Evolutionary conservation across 306 rosid species (phyloP).

Genomic region (Vigna mungo): DNA sequence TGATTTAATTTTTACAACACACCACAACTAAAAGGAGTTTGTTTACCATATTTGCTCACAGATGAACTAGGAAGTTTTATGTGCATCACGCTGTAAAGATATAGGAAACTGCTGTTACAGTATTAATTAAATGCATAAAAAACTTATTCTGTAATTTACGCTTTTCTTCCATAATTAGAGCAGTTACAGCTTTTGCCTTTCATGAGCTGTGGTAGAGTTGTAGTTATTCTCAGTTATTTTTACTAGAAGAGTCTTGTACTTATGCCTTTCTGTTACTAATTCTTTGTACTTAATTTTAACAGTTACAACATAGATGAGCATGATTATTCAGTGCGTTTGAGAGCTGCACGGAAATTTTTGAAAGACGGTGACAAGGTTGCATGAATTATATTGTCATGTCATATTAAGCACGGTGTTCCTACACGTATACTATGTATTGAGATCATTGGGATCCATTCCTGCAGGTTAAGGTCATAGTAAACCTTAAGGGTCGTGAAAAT

Average conservation of each 20-base stretch:
- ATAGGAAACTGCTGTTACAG: not conserved
- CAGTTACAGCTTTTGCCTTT: slow-evolving; percentile 25
- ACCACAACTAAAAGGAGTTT: slow-evolving; percentile 37
- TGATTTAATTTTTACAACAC: not conserved
- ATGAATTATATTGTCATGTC: slow-evolving; percentile 22
- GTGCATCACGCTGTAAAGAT: slow-evolving; percentile 15
- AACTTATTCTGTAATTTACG: not conserved
- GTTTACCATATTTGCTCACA: slow-evolving; percentile 20
- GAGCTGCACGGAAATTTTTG: slow-evolving; percentile 91
- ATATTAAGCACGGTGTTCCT: not conserved
- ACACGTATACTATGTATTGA: slow-evolving; percentile 7
- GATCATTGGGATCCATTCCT: slow-evolving; percentile 44
- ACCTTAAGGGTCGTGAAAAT: slow-evolving; percentile 96
- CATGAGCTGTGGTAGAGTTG: slow-evolving; percentile 24
- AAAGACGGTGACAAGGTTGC: slow-evolving; percentile 95
- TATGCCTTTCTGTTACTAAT: slow-evolving; percentile 18
- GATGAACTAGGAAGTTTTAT: slow-evolving; percentile 25
- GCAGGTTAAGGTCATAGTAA: slow-evolving; percentile 94
- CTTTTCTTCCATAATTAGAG: not conserved
- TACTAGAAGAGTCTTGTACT: slow-evolving; percentile 6
- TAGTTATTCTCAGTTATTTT: slow-evolving; percentile 12
- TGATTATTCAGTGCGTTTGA: slow-evolving; percentile 97
- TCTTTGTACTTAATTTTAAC: slow-evolving; percentile 42
- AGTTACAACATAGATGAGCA: slow-evolving; percentile 97
- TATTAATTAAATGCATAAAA: slow-evolving; percentile 35